These are phyloP conservation scores for Angomonas ambiguus DNA, from an alignment of 208 protist genomes.

Conservation along the genomic window DNA sequence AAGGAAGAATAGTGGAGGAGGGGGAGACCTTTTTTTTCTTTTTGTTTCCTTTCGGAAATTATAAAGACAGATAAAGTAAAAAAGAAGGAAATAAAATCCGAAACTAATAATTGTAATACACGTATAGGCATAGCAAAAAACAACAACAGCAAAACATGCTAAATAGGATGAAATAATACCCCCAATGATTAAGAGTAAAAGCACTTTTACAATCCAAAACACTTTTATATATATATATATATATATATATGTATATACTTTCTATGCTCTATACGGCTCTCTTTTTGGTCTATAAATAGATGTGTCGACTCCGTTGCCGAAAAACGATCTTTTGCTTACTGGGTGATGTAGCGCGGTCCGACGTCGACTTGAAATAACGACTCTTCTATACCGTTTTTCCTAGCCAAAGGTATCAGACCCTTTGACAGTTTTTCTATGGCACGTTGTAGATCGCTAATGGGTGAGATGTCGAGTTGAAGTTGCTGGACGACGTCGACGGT, in stretches of 20 bases:
- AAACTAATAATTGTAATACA: background rate
- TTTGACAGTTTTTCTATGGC: conserved; percentile 30
- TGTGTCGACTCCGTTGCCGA: too few relatives aligned
- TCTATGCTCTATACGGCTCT: background rate
- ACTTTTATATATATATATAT: conserved; percentile 6
- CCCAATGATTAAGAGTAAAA: too few relatives aligned
- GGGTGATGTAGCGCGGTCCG: background rate
- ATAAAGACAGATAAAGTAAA: conserved; percentile 11
- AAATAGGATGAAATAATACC: background rate
- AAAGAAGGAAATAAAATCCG: conserved; percentile 10
- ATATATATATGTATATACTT: background rate
- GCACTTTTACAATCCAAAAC: background rate
- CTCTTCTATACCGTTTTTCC: conserved; percentile 27
- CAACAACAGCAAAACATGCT: background rate
- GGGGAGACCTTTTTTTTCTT: background rate
- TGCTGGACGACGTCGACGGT: conserved; percentile 71
- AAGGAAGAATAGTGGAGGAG: background rate
- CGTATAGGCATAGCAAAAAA: background rate
- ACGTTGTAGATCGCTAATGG: conserved; percentile 30
- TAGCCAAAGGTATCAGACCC: conserved; percentile 24
- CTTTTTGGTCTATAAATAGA: background rate
- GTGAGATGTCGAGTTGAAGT: conserved; percentile 48
- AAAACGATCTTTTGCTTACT: background rate
- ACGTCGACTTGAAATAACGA: conserved; percentile 20
- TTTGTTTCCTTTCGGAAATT: too few relatives aligned